Conservation (phyloP, 2,329 filamentous ascomycete genomes). For the Penicillium sp. region DNA sequence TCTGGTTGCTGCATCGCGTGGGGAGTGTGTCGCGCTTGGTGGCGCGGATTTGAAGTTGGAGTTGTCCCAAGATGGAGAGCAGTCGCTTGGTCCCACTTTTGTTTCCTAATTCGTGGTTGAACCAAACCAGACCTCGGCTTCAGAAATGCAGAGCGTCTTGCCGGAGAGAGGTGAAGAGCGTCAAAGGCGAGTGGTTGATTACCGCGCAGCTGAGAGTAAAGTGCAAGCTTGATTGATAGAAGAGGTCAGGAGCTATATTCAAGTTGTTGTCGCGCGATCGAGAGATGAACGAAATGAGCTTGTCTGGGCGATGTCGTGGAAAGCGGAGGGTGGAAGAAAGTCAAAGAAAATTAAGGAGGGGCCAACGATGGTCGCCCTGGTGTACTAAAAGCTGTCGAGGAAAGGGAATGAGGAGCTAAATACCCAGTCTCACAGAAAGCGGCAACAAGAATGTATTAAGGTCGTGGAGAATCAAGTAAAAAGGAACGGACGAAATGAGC, state of each 20-base stretch:
- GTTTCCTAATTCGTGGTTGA: neutral
- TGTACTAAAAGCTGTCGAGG: neutral
- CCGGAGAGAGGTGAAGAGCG: neutral
- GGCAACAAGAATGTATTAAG: neutral
- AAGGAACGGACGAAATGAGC: slow-evolving; percentile 3
- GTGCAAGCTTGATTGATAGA: neutral
- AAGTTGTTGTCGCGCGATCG: neutral
- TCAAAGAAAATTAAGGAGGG: neutral
- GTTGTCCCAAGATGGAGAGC: slow-evolving; percentile 6
- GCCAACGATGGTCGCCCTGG: neutral
- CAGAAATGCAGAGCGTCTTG: neutral
- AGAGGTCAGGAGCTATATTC: neutral
- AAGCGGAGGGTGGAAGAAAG: neutral
- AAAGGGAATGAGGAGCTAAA: neutral
- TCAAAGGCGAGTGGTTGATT: neutral
- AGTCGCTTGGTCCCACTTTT: slow-evolving; percentile 11
- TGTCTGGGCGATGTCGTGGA: neutral
- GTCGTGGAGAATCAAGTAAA: neutral
- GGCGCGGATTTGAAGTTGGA: neutral
- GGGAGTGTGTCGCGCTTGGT: slow-evolving; percentile 4
- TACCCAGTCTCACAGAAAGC: neutral
- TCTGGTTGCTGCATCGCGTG: slow-evolving; percentile 28
- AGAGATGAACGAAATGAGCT: neutral
- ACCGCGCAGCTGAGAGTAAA: neutral
- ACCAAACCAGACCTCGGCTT: neutral